Percentiles rank a stretch among this genome's conserved stretches.
Evolutionary conservation across 352 stramenopile species (phyloP).

Genomic region (Globisporangium barbulae): DNA sequence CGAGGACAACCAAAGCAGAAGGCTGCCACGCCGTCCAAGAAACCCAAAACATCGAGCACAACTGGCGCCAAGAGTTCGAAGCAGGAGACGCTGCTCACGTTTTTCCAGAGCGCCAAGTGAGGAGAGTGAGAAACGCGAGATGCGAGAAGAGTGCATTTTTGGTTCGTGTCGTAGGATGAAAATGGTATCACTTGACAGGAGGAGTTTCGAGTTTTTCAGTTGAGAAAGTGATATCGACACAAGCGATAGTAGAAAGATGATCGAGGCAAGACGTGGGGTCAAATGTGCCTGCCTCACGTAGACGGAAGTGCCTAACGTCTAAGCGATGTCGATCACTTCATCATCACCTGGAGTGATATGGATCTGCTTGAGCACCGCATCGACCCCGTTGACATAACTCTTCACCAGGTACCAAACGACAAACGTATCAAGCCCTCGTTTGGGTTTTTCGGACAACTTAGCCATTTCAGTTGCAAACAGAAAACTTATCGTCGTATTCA

Average conservation of each 20-base stretch:
- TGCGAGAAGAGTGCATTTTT: too few species aligned
- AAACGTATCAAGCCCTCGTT: background rate
- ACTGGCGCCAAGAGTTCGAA: conserved; percentile 7
- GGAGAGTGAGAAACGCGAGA: background rate
- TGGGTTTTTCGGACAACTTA: background rate
- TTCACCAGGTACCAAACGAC: background rate
- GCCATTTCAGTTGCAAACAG: background rate
- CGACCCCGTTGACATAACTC: background rate
- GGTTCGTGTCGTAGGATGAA: too few species aligned
- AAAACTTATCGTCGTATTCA: background rate
- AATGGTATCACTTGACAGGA: too few species aligned
- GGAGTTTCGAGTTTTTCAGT: too few species aligned
- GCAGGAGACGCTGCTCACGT: conserved; percentile 32
- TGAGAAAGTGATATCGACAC: too few species aligned
- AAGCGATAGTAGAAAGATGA: too few species aligned
- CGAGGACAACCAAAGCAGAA: background rate
- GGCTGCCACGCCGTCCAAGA: conserved; percentile 10
- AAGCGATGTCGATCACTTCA: too few species aligned
- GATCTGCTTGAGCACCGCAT: too few species aligned
- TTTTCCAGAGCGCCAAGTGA: conserved; percentile 27
- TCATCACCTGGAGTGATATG: too few species aligned
- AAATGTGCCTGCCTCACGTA: too few species aligned
- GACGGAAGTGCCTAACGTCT: too few species aligned
- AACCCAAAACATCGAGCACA: conserved; percentile 5
- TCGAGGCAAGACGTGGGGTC: too few species aligned